Base-by-base conservation (phyloP, 2,329 filamentous ascomycete genomes). In the Penicillium sp. region DNA sequence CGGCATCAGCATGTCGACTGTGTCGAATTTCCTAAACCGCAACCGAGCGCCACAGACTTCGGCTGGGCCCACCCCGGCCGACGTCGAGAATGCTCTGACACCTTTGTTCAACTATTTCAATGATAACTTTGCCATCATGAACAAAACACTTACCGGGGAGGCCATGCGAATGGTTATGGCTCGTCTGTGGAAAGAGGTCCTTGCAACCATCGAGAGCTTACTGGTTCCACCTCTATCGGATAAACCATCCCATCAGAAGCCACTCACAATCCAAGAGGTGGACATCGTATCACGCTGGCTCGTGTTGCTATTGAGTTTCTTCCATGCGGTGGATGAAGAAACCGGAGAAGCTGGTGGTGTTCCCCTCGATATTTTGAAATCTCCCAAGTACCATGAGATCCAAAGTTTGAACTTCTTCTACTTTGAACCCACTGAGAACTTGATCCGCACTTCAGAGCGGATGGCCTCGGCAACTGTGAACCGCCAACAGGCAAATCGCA, bases 111-210 rank as follows among this genome's bases (percentile, higher is more conserved):
- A 87, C 53, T 99, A 99, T 74, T 99, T 99, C 72, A 91, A 99
- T 72, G 93, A 97, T 72, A 99, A 99, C 70, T 99, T 99, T 75
- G 92, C 92, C 58, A 96, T 98, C 66, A 96, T 99, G 93, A 97
- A 98, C 78, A 88, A 95, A 75, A 97, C 93, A 0, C 81, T 99
- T 55, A 98, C 95, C 1, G 89, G 92, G 57, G 88, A 92, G 56
- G 96, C 95, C n/a, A 97, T 99, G 93, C 87, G 93, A 67, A 93
- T 95, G 72, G 95, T 99, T 67, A 99, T 99, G 95, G 96, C 92
- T 23, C 87, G 95, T 45, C 79, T 99, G 6, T 99, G 95, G 95
- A 99, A 99, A 77, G 95, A 99, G 74, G 93, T 96, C 0, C 82
- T 99, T 16, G 88, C 93, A 66, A 96, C 93, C 1, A 90, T 98